phyloP scores from a whole-genome alignment of 2,329 filamentous ascomycete genomes.

The Colletotrichum chrysophilum region DNA sequence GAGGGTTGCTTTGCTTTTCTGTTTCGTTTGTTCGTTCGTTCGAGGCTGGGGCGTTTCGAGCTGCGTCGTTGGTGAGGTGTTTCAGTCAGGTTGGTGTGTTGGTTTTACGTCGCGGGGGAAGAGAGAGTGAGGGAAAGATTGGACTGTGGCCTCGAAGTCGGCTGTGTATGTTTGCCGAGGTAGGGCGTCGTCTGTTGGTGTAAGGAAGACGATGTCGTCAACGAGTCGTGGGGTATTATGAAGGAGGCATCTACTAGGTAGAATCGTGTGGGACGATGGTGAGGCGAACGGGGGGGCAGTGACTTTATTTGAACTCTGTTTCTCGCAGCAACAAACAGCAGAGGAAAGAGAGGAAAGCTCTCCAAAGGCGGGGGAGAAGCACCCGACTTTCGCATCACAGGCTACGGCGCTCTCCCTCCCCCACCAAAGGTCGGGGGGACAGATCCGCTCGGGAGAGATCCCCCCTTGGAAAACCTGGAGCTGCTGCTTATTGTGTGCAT shows the following conservation, averaged over 20 bases:
- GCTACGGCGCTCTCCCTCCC: not conserved
- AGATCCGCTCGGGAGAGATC: conserved; percentile 10
- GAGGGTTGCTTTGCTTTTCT: not conserved
- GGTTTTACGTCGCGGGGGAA: not conserved
- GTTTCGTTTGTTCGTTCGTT: not conserved
- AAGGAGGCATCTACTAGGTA: not conserved
- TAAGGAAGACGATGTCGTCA: not conserved
- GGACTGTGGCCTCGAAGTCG: not conserved
- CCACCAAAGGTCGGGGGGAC: not conserved
- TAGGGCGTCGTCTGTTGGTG: not conserved
- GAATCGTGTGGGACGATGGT: not conserved
- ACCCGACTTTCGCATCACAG: not conserved
- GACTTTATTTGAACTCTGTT: conserved; percentile 12
- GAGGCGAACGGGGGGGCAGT: not conserved
- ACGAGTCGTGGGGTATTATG: not conserved
- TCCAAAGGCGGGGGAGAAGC: not conserved
- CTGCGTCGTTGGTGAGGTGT: not conserved
- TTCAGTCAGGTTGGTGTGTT: not conserved
- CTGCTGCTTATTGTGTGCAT: conserved; percentile 4
- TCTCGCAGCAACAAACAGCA: not conserved
- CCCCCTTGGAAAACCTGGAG: not conserved
- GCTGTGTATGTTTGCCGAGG: not conserved
- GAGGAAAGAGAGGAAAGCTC: not conserved
- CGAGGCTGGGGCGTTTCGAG: not conserved
- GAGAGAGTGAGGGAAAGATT: not conserved